Base-by-base conservation (phyloP, 352 stramenopile genomes). In the Globisporangium cystogenes region DNA sequence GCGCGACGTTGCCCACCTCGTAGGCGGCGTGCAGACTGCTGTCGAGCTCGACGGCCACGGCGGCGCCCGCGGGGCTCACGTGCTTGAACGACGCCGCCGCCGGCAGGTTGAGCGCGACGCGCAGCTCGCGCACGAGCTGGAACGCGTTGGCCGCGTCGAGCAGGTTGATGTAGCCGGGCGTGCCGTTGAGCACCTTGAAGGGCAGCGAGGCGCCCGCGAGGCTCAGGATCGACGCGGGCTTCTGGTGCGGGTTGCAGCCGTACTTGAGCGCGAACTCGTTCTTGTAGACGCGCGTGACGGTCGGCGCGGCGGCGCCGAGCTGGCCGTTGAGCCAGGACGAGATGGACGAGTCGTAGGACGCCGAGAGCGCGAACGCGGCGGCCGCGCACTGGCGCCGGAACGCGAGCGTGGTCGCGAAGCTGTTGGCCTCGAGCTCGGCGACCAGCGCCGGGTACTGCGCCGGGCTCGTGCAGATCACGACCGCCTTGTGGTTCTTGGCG, bases 141-240 rank as follows among this genome's bases (percentile, higher is more conserved):
- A 97, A 99, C n/a, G 96, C 96, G 82, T 99, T 99, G 48, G 90
- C 90, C 29, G 97, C 97, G 69, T 99, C 97, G 42, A 99, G 76
- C 40, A 99, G 75, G 76, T 99, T 99, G 68, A 99, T 99, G 84
- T 99, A 99, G 21, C 97, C 97, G 7, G 96, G 96, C n/a, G 85
- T 95, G 45, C 95, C 87, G 67, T 96, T 96, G 42, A 93, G 72
- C 51, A 96, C 81, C 57, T 72, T 72, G 68, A 97, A 97, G 2
- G 89, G 89, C 37, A 97, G 62, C 56, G 83, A 90, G 44, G 62
- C 60, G 48, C 77, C 78, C 4, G 77, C 59, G 15, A 82, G 70
- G 33, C 75, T 90, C 37, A 89, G 65, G 59, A 92, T 90, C 23
- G 78, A 69, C 42, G 97, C 91, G 24, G 96, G 96, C 67, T 98